These are phyloP conservation scores for Colletotrichum sp. DNA, from an alignment of 2,329 filamentous ascomycete species.

Conservation along the genomic window DNA sequence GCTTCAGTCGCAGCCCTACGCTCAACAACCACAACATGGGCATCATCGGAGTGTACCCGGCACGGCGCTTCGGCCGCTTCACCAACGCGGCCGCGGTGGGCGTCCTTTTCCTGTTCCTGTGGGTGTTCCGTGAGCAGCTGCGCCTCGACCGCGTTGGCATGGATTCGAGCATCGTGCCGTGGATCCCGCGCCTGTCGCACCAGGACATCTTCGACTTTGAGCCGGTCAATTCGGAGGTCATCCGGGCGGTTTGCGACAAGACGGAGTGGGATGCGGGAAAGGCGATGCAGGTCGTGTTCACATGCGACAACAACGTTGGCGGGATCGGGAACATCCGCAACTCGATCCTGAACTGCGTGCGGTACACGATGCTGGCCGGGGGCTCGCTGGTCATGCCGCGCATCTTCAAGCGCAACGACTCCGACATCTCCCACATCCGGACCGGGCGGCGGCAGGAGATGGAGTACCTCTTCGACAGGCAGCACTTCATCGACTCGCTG, in stretches of 20 bases:
- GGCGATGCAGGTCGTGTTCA: slow-evolving; percentile 35
- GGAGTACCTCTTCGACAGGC: slow-evolving; percentile 32
- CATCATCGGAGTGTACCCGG: background rate
- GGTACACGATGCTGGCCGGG: slow-evolving; percentile 42
- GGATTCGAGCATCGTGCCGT: background rate
- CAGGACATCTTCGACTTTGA: background rate
- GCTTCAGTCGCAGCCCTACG: background rate
- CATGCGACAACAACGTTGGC: slow-evolving; percentile 41
- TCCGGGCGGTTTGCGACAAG: slow-evolving; percentile 23
- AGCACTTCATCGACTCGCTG: slow-evolving; percentile 28
- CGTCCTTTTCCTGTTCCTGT: background rate
- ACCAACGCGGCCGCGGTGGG: background rate
- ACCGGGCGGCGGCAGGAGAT: slow-evolving; percentile 26
- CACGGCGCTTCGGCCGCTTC: background rate
- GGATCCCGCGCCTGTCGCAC: background rate
- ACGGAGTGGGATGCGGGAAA: slow-evolving; percentile 26
- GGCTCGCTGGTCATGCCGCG: slow-evolving; percentile 39
- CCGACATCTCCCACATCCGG: slow-evolving; percentile 31
- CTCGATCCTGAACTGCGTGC: slow-evolving; percentile 44
- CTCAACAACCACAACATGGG: background rate
- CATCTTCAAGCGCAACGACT: slow-evolving; percentile 36
- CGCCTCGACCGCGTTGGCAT: background rate
- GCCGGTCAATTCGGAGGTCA: slow-evolving; percentile 23
- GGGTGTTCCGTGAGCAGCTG: background rate
- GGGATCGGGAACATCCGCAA: slow-evolving; percentile 43